phyloP scores from a whole-genome alignment of 169 alveolate species.

The Plasmodium yoelii region DNA sequence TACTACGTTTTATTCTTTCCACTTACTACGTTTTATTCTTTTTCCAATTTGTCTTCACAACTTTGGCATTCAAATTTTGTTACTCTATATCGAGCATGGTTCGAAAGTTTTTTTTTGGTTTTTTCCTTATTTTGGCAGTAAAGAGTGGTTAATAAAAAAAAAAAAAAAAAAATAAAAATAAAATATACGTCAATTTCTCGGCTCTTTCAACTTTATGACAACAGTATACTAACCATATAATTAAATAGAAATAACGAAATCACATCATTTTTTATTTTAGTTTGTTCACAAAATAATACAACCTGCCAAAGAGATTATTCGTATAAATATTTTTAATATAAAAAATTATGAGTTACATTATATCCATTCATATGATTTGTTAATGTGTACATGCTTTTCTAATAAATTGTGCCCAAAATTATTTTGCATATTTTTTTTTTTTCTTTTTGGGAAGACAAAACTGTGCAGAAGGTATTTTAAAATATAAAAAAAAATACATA shows the following conservation, averaged over 20 bases:
- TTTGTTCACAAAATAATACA: constrained; percentile 16
- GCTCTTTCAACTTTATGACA: too few species aligned
- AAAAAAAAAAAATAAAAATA: too few species aligned
- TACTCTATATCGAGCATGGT: neutral
- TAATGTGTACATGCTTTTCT: neutral
- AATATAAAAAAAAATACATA: neutral
- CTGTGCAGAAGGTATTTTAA: constrained; percentile 72
- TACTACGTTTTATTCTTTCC: too few species aligned
- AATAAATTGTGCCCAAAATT: neutral
- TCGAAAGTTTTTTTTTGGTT: neutral
- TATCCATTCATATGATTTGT: neutral
- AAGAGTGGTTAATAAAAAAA: constrained; percentile 17
- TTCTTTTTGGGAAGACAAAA: constrained; percentile 23
- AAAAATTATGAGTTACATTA: neutral
- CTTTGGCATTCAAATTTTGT: neutral
- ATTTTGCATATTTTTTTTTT: constrained; percentile 28
- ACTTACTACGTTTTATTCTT: neutral
- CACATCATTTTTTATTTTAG: neutral
- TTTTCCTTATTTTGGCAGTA: neutral
- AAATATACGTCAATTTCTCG: too few species aligned
- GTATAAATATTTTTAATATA: constrained; percentile 7
- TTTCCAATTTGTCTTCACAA: neutral
- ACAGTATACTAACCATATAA: neutral
- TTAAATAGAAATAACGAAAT: neutral
- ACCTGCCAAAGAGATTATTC: constrained; percentile 49